Base-by-base conservation (phyloP, 2,329 filamentous ascomycete species). In the Aspergillus melleus region DNA sequence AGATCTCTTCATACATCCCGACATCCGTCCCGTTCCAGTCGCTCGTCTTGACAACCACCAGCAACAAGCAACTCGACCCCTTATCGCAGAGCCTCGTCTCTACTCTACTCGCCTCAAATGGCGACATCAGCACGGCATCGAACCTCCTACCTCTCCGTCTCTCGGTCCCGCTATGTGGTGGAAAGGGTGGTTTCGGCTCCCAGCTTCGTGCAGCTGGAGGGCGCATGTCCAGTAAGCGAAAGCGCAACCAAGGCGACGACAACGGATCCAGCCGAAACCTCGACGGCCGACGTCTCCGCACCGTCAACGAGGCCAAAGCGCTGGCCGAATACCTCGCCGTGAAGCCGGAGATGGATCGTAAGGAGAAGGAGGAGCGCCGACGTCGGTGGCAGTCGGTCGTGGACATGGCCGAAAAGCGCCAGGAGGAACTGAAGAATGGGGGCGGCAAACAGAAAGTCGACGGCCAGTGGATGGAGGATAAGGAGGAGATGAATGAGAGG, bases 131-230 rank as follows among this genome's bases (percentile, higher is more conserved):
- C 36, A 67, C 70, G 5, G 64, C 84, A 55, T 86, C 90, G 80
- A 86, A 87, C 36, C 88, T 98, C 66, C 83, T 99, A 16, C 89
- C 92, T 0, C 84, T 99, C 4, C 91, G 92, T 56, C 86, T 99
- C 30, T 89, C 88, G 6, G 82, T 89, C 1, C 90, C 90, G 6
- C 80, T 97, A 44, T 90, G 89, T 68, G 95, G 96, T 80, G 96
- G 96, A 73, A 99, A 99, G 74, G 95, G 95, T 76, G 95, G 95
- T 71, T 99, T 99, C 74, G 95, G 95, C 56, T 98, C 94, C 1
- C 96, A 99, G 76, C 87, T 99, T 42, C 91, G 96, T 72, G 95
- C 96, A 0, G 95, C 95, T 3, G 95, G 96, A 72, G 95, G 96
- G 46, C 94, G 96, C 79, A 99, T 99, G 95, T 96, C 92, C 2